Conservation (phyloP, 805 yeast species). For the Myxozyma kluyveri region DNA sequence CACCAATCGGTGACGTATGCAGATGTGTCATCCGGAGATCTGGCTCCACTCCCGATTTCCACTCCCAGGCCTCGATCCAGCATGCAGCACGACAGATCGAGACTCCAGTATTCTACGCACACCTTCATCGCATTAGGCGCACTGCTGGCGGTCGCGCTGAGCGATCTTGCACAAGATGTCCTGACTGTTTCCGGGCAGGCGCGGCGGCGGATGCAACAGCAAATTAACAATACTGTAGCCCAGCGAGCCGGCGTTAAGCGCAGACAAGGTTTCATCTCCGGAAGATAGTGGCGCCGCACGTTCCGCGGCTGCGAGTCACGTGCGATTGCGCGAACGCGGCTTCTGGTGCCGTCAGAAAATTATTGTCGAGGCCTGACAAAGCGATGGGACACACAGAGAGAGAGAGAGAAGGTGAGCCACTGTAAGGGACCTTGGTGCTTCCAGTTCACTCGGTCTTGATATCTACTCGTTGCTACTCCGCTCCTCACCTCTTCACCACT, state of each 20-base stretch:
- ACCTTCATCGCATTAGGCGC: too few relatives aligned
- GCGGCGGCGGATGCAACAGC: neutral
- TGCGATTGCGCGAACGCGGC: constrained; percentile 16
- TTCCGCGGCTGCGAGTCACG: constrained; percentile 4
- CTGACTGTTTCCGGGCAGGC: too few relatives aligned
- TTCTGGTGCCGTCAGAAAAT: constrained; percentile 1
- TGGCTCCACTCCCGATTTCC: too few relatives aligned
- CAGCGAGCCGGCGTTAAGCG: neutral
- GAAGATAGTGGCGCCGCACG: neutral
- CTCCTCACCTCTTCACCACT: neutral
- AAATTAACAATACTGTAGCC: neutral
- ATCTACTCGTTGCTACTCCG: neutral
- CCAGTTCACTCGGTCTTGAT: neutral
- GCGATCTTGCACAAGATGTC: too few relatives aligned
- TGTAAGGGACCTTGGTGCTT: neutral
- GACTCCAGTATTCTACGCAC: too few relatives aligned
- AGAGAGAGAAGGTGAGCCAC: neutral
- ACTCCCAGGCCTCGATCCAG: too few relatives aligned
- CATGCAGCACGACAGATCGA: too few relatives aligned
- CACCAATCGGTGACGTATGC: too few relatives aligned
- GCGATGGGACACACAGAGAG: constrained; percentile 3
- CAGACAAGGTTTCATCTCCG: neutral
- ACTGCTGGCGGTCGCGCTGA: too few relatives aligned
- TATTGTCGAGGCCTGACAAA: neutral
- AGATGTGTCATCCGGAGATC: too few relatives aligned